Percentiles rank a stretch among this genome's conserved stretches.
phyloP scores from a whole-genome alignment of 176 grass and related monocot genomes.

The Puya raimondii region DNA sequence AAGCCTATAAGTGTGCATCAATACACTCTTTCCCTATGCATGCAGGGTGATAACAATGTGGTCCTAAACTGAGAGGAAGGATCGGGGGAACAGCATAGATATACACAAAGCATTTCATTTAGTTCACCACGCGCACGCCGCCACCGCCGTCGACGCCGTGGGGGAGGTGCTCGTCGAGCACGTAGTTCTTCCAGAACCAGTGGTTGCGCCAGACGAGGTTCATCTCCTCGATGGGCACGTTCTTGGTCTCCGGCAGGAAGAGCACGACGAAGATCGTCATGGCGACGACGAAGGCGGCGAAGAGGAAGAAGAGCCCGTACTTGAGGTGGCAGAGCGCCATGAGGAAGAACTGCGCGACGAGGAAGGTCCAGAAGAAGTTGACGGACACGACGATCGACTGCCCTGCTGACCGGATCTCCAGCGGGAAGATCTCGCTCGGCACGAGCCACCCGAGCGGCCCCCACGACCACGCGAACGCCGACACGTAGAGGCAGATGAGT shows the following conservation, averaged over 20 bases:
- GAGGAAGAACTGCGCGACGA: constrained; percentile 7
- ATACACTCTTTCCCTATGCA: too few species aligned
- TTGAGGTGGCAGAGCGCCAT: constrained; percentile 11
- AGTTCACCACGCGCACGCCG: not conserved
- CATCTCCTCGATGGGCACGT: constrained; percentile 17
- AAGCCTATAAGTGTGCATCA: too few species aligned
- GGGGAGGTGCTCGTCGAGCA: not conserved
- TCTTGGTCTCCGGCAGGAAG: constrained; percentile 12
- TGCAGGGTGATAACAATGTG: too few species aligned
- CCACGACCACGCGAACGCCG: constrained; percentile 19
- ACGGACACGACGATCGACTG: constrained; percentile 5
- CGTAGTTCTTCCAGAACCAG: constrained; percentile 10
- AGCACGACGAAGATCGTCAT: constrained; percentile 2
- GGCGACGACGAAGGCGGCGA: not conserved
- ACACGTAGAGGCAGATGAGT: constrained; percentile 13
- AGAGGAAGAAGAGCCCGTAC: constrained; percentile 10
- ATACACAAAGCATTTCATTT: too few species aligned
- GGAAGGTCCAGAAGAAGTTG: constrained; percentile 11
- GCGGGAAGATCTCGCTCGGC: constrained; percentile 18
- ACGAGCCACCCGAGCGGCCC: constrained; percentile 17
- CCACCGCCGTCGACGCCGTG: not conserved
- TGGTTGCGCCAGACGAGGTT: constrained; percentile 3
- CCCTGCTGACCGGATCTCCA: constrained; percentile 10
- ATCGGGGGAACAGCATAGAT: too few species aligned
- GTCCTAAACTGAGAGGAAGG: too few species aligned